Evolutionary conservation across 768 basidiomycete species (phyloP).

Genomic region (Omphalotus guepiniiformis): DNA sequence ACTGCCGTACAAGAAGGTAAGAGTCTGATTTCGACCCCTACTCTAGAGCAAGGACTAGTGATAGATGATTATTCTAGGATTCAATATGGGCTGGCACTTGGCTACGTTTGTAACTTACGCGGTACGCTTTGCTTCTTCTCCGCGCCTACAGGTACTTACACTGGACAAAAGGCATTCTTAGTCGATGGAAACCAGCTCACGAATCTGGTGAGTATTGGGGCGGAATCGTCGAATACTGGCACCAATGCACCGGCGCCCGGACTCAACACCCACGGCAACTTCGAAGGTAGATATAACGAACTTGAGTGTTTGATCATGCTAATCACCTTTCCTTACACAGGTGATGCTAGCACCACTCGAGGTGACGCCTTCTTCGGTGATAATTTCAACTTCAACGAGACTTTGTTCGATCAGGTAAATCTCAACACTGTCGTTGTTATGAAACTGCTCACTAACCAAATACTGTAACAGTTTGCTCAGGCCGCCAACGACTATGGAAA

Average conservation of each 20-base stretch:
- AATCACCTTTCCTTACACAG: conserved; percentile 7
- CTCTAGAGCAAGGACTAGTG: conserved; percentile 2
- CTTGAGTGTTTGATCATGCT: background rate
- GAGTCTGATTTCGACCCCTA: no score
- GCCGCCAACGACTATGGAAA: no score
- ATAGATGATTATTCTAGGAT: background rate
- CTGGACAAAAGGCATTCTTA: no score
- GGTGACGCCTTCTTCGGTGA: conserved; percentile 10
- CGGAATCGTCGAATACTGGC: background rate
- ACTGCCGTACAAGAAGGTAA: background rate
- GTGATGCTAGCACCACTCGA: conserved; percentile 12
- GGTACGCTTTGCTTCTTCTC: background rate
- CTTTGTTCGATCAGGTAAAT: no score
- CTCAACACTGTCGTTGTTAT: no score
- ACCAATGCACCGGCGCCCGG: background rate
- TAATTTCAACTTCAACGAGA: conserved; percentile 12
- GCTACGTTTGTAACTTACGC: background rate
- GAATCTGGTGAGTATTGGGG: background rate
- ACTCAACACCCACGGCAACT: background rate
- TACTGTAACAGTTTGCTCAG: no score
- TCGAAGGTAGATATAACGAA: background rate
- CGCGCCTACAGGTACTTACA: no score
- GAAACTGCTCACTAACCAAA: no score
- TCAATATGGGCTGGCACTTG: background rate
- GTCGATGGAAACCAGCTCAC: no score